Evolutionary conservation across 2,329 filamentous ascomycete genomes (phyloP).

Genomic region (Claviceps pazoutovae): DNA sequence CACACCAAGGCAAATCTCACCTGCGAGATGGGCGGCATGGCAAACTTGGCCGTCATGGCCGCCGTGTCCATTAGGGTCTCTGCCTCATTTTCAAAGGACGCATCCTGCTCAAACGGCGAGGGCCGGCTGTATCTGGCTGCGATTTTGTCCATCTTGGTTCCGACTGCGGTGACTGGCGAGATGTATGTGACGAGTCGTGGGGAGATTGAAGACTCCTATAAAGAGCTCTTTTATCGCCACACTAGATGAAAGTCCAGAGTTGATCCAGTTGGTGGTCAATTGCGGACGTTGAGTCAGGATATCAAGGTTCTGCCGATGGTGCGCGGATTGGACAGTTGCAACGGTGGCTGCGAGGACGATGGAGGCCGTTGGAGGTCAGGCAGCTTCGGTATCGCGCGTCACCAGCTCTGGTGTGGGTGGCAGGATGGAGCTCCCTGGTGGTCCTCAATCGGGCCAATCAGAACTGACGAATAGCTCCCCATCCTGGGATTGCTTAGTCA

Average conservation of each 20-base stretch:
- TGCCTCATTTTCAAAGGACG: constrained; percentile 57
- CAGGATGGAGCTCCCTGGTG: not conserved
- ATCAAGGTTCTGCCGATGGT: too few relatives aligned
- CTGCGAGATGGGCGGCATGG: constrained; percentile 82
- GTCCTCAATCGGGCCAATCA: not conserved
- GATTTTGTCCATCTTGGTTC: constrained; percentile 66
- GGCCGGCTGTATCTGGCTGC: constrained; percentile 79
- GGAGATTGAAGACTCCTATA: too few relatives aligned
- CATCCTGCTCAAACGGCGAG: constrained; percentile 53
- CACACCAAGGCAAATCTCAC: constrained; percentile 27
- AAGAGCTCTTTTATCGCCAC: too few relatives aligned
- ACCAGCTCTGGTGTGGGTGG: constrained; percentile 10
- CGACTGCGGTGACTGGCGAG: not conserved
- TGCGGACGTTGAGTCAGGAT: too few relatives aligned
- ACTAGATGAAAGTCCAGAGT: too few relatives aligned
- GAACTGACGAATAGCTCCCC: not conserved
- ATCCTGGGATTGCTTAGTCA: not conserved
- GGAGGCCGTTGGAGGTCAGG: constrained; percentile 17
- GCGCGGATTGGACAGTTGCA: too few relatives aligned
- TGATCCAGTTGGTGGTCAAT: too few relatives aligned
- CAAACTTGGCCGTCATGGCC: constrained; percentile 80
- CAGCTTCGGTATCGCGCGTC: constrained; percentile 31
- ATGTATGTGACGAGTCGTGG: not conserved
- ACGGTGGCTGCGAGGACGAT: not conserved
- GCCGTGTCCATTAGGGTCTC: constrained; percentile 60